These are phyloP conservation scores for Ulvella scutata DNA, from an alignment of 139 green algal species.

Conservation along the genomic window DNA sequence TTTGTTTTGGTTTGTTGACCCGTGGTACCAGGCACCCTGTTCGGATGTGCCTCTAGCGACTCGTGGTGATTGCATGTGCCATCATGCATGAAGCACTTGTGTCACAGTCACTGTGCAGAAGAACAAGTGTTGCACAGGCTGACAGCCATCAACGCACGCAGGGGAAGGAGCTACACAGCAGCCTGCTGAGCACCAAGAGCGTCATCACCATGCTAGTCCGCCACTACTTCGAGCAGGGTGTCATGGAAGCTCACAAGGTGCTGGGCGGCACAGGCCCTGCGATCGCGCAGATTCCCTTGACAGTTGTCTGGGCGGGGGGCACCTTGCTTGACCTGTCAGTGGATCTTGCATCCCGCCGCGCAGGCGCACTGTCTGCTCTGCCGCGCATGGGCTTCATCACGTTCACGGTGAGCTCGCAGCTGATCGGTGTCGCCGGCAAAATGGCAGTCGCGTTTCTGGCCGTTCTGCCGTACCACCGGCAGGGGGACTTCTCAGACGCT, in stretches of 20 bases:
- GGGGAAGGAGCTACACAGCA: conserved; percentile 3
- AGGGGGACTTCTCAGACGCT: conserved; percentile 33
- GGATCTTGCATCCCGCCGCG: conserved; percentile 30
- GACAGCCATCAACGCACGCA: no score
- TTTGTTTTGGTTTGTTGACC: no score
- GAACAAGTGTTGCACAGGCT: no score
- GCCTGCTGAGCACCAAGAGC: conserved; percentile 22
- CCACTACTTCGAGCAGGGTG: conserved; percentile 45
- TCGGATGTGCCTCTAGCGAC: no score
- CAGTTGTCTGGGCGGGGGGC: conserved; percentile 54
- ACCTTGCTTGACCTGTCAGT: conserved; percentile 33
- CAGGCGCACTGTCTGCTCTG: conserved; percentile 17
- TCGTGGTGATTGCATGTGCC: no score
- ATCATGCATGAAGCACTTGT: no score
- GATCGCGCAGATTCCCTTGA: conserved; percentile 47
- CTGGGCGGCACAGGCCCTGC: conserved; percentile 56
- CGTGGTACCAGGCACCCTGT: no score
- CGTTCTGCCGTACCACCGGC: conserved; percentile 36
- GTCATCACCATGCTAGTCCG: conserved; percentile 29
- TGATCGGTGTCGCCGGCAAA: conserved; percentile 38
- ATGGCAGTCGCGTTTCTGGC: conserved; percentile 36
- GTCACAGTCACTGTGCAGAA: no score
- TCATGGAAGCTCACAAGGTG: conserved; percentile 57
- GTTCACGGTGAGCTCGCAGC: conserved; percentile 33
- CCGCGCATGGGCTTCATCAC: conserved; percentile 41